Evolutionary conservation across 768 basidiomycete species (phyloP), one percentile per base, ranked within the genome.

Genomic region (Macrolepiota albuminosa): DNA sequence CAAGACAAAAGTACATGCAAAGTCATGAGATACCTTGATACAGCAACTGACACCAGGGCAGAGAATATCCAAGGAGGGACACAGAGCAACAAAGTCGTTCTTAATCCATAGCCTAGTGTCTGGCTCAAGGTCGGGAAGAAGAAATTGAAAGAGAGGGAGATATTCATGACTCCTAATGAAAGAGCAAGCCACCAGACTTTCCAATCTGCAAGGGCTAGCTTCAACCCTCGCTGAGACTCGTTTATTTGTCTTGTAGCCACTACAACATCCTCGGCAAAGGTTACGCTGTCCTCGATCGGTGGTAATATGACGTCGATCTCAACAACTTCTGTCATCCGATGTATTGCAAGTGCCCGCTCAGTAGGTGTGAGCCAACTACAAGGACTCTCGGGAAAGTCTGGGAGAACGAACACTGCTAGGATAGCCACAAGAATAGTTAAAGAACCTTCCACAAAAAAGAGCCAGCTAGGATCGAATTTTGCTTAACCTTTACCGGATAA

Each of bases 181-280:
- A 91, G 57, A 21, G 87, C 79, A 47, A 95, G 77, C 82, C 83
- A 89, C 88, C 91, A 94, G 42, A 95, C 89, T 70, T 87, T 89
- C 88, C 87, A 85, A 67, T 95, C 93, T 21, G 76, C 77, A 58
- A 93, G 51, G 0, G 93, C 89, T 61, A 89, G 71, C 42, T 73
- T 67, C 2, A 94, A 68, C 2, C 90, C 91, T 26, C 72, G 70
- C 14, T 69, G 64, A 16, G 73, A 73, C 6, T 71, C 61, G 16
- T 61, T 50, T 13, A 24, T 49, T 8, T 33, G 45, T 47, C 61
- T 62, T 31, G 55, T 14, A 21, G 24, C 42, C 31, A 43, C 37
- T 29, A n/a, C 36, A 1, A 36, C 29, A 47, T 51, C 53, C 26
- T 29, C 36, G 10, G 37, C 21, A 34, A 42, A 24, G 7, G 42